A percentile compares a stretch with the other conserved stretches of the same genome.
These are phyloP conservation scores for Leccinum pellstonianum DNA, from an alignment of 768 basidiomycete species.

Conservation along the genomic window DNA sequence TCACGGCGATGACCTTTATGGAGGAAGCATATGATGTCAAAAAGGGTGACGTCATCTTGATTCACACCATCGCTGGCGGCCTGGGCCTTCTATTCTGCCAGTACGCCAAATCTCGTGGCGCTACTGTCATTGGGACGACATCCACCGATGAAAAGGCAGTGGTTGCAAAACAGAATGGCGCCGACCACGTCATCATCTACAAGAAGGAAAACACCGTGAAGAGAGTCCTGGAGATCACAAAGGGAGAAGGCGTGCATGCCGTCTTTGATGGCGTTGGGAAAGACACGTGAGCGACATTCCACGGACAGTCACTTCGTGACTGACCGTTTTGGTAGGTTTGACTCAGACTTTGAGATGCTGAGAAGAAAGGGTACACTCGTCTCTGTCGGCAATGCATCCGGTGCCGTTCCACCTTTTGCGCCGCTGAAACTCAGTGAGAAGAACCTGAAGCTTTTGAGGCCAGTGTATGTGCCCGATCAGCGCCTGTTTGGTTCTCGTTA, in stretches of 20 bases:
- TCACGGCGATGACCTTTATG: constrained; percentile 76
- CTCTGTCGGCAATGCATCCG: constrained; percentile 90
- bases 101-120: constrained; percentile 70
- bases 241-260: constrained; percentile 79
- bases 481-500: not conserved
- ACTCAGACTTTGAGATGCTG: constrained; percentile 76
- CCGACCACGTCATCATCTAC: constrained; percentile 86
- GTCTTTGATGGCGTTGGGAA: constrained; percentile 97
- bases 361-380: constrained; percentile 89
- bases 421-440: constrained; percentile 74
- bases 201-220: constrained; percentile 70
- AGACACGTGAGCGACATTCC: constrained; percentile 65
- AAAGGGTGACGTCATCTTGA: constrained; percentile 73
- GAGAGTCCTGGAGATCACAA: constrained; percentile 71
- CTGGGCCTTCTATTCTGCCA: constrained; percentile 72
- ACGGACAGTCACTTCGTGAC: not conserved
- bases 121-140: constrained; percentile 90
- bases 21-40: constrained; percentile 86
- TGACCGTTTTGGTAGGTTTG: constrained; percentile 48
- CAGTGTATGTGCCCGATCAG: constrained; percentile 49
- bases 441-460: constrained; percentile 76
- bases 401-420: constrained; percentile 72
- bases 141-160: constrained; percentile 82
- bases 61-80: constrained; percentile 93
- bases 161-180: constrained; percentile 75